Evolutionary conservation across 495 filamentous ascomycete species (phyloP), one percentile per base, ranked within the genome.

Genomic region (Penicillium simplicissimum): DNA sequence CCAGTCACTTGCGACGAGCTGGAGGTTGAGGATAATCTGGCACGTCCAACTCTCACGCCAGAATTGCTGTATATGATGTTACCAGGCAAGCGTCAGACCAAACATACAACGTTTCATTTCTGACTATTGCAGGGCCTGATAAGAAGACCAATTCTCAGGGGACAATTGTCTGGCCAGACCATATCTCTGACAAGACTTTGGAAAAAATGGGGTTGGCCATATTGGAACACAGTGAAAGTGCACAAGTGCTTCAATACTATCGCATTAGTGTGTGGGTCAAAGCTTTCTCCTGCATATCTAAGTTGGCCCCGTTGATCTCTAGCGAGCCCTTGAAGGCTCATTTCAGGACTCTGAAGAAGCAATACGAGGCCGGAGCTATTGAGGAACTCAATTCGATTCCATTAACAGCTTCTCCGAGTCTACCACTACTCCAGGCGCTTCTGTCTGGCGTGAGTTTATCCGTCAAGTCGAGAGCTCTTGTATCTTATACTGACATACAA

Each of bases 31-130:
- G 66, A 65, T 4, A 48, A 53, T 40, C 28, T 63, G 11, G 25
- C 52, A 19, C 61, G 56, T 17, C 68, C 68, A 38, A 48, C n/a
- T 51, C 64, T 71, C 14, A 69, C 69, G 3, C 68, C 71, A 4
- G 71, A 74, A 42, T 38, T 74, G 34, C 42, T 74, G 1, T 67
- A 69, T 9, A 72, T 72, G 70, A 70, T 74, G 64, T 31, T 72
- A 40, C 64, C 68, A 23, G 65, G 71, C 71, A 38, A 35, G 61
- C 52, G 4, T 21, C 25, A n/a, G 60, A 15, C 7, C 14, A 19
- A n/a, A 5, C 2, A 19, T 13, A 17, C 11, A 14, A 9, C 13
- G 8, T 21, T 0, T 13, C 17, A 11, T 25, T 42, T 4, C 57
- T 67, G 11, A 67, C 28, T 21, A n/a, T 52, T 34, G 0, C 13